phyloP scores from a whole-genome alignment of 129 eudicot genomes.

The Chrysanthemum seticuspe region DNA sequence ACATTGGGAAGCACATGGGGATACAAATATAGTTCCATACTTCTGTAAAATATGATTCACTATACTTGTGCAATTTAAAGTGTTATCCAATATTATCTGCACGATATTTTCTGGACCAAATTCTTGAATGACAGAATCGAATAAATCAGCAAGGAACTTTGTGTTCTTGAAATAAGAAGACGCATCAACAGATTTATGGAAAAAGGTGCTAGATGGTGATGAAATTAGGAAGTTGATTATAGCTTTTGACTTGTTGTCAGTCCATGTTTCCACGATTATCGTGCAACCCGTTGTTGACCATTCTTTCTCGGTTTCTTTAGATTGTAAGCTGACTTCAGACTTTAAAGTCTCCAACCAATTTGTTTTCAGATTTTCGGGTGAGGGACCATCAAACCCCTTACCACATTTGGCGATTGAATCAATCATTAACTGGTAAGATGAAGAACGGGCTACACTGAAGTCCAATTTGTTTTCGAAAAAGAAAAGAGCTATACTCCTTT shows the following conservation, averaged over 20 bases:
- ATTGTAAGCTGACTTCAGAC: conserved; percentile 56
- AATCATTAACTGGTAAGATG: conserved; percentile 80
- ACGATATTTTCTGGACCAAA: conserved; percentile 82
- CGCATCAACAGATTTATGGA: conserved; percentile 87
- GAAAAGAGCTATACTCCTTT: conserved; percentile 84
- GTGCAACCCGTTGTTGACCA: conserved; percentile 92
- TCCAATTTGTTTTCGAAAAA: conserved; percentile 89
- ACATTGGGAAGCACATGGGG: conserved; percentile 94
- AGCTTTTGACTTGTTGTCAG: conserved; percentile 83
- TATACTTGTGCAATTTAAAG: conserved; percentile 62
- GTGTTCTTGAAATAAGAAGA: conserved; percentile 69
- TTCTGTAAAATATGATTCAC: conserved; percentile 72
- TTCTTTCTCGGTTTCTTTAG: conserved; percentile 78
- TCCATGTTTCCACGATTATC: conserved; percentile 87
- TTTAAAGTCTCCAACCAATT: conserved; percentile 77
- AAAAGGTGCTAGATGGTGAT: conserved; percentile 81
- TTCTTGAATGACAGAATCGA: conserved; percentile 82
- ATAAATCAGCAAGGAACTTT: conserved; percentile 64
- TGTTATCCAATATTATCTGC: conserved; percentile 75
- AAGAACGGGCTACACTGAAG: conserved; percentile 76
- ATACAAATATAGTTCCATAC: conserved; percentile 67
- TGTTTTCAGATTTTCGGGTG: conserved; percentile 65
- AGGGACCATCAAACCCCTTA: conserved; percentile 57
- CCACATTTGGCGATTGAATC: conserved; percentile 74
- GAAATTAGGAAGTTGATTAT: conserved; percentile 79